phyloP scores from a whole-genome alignment of 108 stramenopile genomes.

The Epipyxis sp. region DNA sequence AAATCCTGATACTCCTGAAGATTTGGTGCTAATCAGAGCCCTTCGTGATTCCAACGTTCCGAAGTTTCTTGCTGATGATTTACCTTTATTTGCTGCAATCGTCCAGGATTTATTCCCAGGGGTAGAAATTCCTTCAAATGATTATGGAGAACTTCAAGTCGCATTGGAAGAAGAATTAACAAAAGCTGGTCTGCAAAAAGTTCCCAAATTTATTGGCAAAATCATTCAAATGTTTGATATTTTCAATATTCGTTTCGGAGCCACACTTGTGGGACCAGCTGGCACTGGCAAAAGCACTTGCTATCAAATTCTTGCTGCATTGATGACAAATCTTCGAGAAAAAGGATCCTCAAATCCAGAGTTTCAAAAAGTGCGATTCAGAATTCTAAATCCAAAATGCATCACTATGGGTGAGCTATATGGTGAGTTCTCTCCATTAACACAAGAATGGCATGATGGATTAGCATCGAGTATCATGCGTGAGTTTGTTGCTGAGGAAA shows the following conservation, averaged over 20 bases:
- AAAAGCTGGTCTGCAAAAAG: constrained; percentile 53
- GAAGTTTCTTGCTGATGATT: constrained; percentile 64
- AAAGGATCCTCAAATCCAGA: constrained; percentile 45
- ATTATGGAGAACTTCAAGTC: constrained; percentile 61
- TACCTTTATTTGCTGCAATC: constrained; percentile 63
- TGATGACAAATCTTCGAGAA: constrained; percentile 56
- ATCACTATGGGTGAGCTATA: constrained; percentile 74
- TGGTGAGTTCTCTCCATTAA: constrained; percentile 62
- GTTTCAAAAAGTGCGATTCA: constrained; percentile 55
- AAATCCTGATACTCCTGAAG: constrained; percentile 57
- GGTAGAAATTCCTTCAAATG: constrained; percentile 54
- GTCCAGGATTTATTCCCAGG: constrained; percentile 63
- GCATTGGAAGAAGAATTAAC: constrained; percentile 52
- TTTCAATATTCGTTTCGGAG: constrained; percentile 69
- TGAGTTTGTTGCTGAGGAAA: constrained; percentile 47
- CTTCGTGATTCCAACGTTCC: constrained; percentile 63
- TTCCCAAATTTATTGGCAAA: constrained; percentile 59
- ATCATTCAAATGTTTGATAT: constrained; percentile 68
- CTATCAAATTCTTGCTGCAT: constrained; percentile 55
- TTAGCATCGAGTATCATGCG: constrained; percentile 66
- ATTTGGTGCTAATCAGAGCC: constrained; percentile 61
- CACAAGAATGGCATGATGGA: constrained; percentile 70
- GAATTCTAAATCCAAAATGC: constrained; percentile 66
- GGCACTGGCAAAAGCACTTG: constrained; percentile 64
- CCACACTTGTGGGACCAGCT: constrained; percentile 63